phyloP scores from a whole-genome alignment of 805 yeast species.

The Hanseniaspora pseudoguilliermondii region DNA sequence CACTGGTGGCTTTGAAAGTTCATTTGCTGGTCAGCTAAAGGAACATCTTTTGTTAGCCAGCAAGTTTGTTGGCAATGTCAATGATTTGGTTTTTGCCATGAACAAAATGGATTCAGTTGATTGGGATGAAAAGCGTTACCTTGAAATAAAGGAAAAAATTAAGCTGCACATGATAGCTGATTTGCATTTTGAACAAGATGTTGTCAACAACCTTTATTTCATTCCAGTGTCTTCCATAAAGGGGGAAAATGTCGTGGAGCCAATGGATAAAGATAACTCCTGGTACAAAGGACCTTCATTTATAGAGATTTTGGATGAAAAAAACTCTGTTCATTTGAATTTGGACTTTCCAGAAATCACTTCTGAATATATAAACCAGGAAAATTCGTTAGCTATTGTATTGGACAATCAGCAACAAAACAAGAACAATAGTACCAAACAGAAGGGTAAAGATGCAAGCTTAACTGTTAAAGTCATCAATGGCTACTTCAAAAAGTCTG shows the following conservation, averaged over 20 bases:
- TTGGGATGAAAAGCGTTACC: slow-evolving; percentile 88
- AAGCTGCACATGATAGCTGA: slow-evolving; percentile 40
- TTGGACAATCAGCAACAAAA: slow-evolving; percentile 46
- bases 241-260: slow-evolving; percentile 64
- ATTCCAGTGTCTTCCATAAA: slow-evolving; percentile 94
- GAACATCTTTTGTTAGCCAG: slow-evolving; percentile 86
- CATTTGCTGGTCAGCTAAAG: slow-evolving; percentile 97
- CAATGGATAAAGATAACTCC: slow-evolving; percentile 51
- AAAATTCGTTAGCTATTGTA: slow-evolving; percentile 78
- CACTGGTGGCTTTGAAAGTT: slow-evolving; percentile 97
- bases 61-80: slow-evolving; percentile 20
- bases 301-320: slow-evolving; percentile 62
- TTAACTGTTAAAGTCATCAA: slow-evolving; percentile 77
- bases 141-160: slow-evolving; percentile 76
- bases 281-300: slow-evolving; percentile 89
- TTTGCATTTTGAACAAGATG: slow-evolving; percentile 51
- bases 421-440: slow-evolving; percentile 7
- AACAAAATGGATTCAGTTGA: slow-evolving; percentile 94
- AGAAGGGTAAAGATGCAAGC: slow-evolving; percentile 78
- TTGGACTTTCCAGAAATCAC: slow-evolving; percentile 63
- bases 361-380: slow-evolving; percentile 86
- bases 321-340: slow-evolving; percentile 34
- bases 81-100: slow-evolving; percentile 88
- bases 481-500: slow-evolving; percentile 50
- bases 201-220: slow-evolving; percentile 61